Evolutionary conservation across 2,329 filamentous ascomycete species (phyloP), one percentile per base, ranked within the genome.

Genomic region (Neopestalotiopsis sp.): DNA sequence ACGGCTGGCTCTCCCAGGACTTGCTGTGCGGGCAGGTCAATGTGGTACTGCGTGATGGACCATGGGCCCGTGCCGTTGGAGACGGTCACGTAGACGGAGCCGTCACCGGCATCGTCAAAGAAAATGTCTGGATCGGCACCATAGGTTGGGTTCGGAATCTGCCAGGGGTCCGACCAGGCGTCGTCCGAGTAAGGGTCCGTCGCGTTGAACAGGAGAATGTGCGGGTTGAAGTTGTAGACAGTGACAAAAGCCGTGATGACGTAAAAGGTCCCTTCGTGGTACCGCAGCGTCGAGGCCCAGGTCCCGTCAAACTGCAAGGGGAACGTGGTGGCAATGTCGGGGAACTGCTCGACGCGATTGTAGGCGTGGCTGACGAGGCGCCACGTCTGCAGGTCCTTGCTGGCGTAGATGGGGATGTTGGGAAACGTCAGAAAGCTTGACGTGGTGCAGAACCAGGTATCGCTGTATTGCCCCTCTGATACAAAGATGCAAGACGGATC

Each of bases 401-500:
- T 87, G 2, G 85, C 84, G 72, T 88, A 83, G 24, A 89, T 81
- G 0, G 86, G 86, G 5, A 88, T 76, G 0, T 85, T 86, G 0
- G 86, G 86, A 71, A 87, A 88, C 0, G 81, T 79, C 67, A 85
- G 83, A 72, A 88, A 89, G 1, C 83, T 86, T 0, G 86, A 87
- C 0, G 84, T 84, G 3, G 81, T 83, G 71, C 84, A 86, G 75
- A 85, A 87, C 72, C 86, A 87, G 6, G 81, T 84, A n/a, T 81
- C 79, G 40, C 83, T 74, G 9, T 74, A 71, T 17, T 82, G 75
- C 13, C 75, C 72, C 6, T 59, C 57, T 2, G 57, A 30, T 24
- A 84, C 75, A 63, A 81, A 80, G 20, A 81, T 78, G 62, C 83
- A 84, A 5, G 79, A 82, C 0, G 85, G 85, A 72, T 87, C 85